Evolutionary conservation across 768 basidiomycete genomes (phyloP).

Genomic region (Mrakia blollopis): DNA sequence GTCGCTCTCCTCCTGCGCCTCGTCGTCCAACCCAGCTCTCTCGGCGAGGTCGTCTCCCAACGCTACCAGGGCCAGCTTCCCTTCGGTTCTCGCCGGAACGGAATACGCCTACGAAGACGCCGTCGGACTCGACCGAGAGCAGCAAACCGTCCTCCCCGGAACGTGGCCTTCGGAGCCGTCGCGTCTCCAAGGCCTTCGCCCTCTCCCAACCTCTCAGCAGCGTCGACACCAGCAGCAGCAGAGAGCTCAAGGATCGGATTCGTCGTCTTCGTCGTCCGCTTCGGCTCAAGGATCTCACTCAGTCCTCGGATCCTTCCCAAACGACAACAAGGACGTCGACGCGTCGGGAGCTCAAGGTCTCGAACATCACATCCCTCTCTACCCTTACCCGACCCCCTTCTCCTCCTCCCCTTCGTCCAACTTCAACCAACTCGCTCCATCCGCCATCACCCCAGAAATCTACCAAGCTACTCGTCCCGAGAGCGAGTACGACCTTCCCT

Average conservation of each 20-base stretch:
- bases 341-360: not conserved
- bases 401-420: not conserved
- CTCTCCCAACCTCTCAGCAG: not conserved
- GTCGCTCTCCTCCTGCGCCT: not conserved
- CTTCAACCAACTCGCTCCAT: not conserved
- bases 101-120: not conserved
- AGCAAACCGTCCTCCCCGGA: not conserved
- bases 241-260: not conserved
- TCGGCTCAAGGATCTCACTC: not conserved
- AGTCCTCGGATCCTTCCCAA: not conserved
- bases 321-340: not conserved
- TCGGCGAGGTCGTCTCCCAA: not conserved
- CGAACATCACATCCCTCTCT: not conserved
- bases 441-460: not conserved
- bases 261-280: not conserved
- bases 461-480: not conserved
- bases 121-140: not conserved
- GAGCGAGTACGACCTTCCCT: not conserved
- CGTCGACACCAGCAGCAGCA: not conserved
- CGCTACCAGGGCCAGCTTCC: not conserved
- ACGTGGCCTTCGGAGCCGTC: not conserved
- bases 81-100: not conserved
- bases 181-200: not conserved
- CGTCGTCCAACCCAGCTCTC: not conserved
- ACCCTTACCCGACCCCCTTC: not conserved